Conservation (phyloP, 2,329 filamentous ascomycete species). For the Hypoxylon sp. region DNA sequence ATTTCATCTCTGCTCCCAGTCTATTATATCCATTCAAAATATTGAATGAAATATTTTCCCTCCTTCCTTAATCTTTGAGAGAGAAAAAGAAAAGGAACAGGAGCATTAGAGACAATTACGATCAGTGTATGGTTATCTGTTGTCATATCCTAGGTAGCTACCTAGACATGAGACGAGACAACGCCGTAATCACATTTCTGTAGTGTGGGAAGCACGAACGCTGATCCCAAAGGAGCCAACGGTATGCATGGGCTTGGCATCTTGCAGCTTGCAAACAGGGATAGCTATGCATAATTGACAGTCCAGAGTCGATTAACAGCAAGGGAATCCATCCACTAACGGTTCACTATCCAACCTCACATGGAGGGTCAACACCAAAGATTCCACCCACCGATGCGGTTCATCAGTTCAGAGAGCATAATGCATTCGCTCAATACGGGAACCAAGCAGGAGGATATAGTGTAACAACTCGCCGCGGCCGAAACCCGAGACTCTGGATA, state of each 20-base stretch:
- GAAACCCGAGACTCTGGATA: constrained; percentile 43
- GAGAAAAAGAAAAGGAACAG: not conserved
- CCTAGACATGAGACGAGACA: constrained; percentile 22
- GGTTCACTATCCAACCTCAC: constrained; percentile 30
- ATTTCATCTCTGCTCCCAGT: constrained; percentile 6
- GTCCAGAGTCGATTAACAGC: constrained; percentile 23
- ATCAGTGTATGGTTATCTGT: not conserved
- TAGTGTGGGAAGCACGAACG: constrained; percentile 26
- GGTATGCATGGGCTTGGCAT: constrained; percentile 33
- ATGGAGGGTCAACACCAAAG: constrained; percentile 31
- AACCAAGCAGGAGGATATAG: constrained; percentile 25
- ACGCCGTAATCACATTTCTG: constrained; percentile 31
- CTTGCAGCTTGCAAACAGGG: constrained; percentile 37
- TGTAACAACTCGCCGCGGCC: constrained; percentile 21
- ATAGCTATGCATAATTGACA: constrained; percentile 39
- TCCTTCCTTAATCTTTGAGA: not conserved
- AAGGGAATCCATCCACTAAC: constrained; percentile 35
- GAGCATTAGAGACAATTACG: not conserved
- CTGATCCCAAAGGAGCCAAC: constrained; percentile 39
- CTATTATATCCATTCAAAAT: not conserved
- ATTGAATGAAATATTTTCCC: not conserved
- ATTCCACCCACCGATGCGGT: constrained; percentile 34
- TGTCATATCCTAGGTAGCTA: constrained; percentile 5
- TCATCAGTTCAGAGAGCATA: constrained; percentile 25
- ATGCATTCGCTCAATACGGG: constrained; percentile 33